Percentiles rank a stretch among this genome's conserved stretches.
These are phyloP conservation scores for Fusarium aywerte DNA, from an alignment of 2,329 filamentous ascomycete genomes.

Conservation along the genomic window DNA sequence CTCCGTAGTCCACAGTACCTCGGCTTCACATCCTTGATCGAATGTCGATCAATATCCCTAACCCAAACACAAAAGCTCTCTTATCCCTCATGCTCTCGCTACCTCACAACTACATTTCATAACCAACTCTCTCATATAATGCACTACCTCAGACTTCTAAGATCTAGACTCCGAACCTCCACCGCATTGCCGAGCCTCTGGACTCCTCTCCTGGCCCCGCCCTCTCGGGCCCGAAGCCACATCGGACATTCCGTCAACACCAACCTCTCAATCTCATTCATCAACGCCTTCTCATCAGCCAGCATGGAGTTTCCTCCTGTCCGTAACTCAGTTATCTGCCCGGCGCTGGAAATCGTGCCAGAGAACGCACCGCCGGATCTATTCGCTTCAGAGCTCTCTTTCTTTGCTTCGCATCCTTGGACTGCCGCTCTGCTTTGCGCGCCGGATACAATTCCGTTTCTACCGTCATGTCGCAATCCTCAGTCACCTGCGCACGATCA, in stretches of 20 bases:
- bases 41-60: constrained; percentile 7
- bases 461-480: constrained; percentile 51
- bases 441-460: constrained; percentile 47
- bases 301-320: constrained; percentile 35
- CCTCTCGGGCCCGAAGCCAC: constrained; percentile 13
- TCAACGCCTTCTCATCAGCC: constrained; percentile 29
- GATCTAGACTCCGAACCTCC: constrained; percentile 18
- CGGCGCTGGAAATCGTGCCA: constrained; percentile 46
- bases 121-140: constrained; percentile 14
- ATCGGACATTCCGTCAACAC: constrained; percentile 3
- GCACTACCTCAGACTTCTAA: constrained; percentile 20
- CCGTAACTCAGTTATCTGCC: constrained; percentile 47
- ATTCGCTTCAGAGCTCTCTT: constrained; percentile 44
- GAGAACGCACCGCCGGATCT: constrained; percentile 42
- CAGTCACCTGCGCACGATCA: constrained; percentile 47
- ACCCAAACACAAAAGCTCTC: neutral
- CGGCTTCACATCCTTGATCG: constrained; percentile 30
- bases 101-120: neutral
- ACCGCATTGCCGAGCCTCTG: constrained; percentile 24
- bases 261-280: constrained; percentile 9
- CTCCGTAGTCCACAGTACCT: constrained; percentile 14
- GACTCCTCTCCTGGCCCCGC: constrained; percentile 23
- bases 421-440: constrained; percentile 47
- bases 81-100: neutral
- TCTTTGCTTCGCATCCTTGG: constrained; percentile 53